Evolutionary conservation across 2,329 filamentous ascomycete genomes (phyloP).

Genomic region (Fusarium torreyae): DNA sequence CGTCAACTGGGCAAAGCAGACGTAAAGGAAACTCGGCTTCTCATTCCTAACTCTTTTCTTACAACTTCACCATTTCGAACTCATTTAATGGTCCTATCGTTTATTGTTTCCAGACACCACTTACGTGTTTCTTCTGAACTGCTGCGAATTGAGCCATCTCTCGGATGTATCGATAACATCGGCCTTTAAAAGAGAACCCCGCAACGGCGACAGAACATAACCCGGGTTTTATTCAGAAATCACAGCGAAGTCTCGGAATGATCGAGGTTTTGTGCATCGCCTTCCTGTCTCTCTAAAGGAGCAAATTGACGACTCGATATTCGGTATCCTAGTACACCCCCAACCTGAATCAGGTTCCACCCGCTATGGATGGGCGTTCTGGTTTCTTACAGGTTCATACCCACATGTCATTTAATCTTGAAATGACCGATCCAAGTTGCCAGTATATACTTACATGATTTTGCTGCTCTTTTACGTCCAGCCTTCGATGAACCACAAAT

Average conservation of each 20-base stretch:
- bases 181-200: conserved; percentile 14
- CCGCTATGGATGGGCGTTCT: background rate
- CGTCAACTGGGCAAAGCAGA: conserved; percentile 17
- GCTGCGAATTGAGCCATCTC: background rate
- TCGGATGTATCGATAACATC: conserved; percentile 2
- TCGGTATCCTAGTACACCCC: background rate
- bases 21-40: conserved; percentile 9
- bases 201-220: conserved; percentile 10
- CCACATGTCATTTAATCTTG: background rate
- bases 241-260: background rate
- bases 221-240: background rate
- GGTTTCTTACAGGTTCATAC: background rate
- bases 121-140: background rate
- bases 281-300: background rate
- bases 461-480: background rate
- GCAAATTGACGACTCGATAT: background rate
- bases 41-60: conserved; percentile 1
- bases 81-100: background rate
- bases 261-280: background rate
- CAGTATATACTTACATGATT: background rate
- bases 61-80: background rate
- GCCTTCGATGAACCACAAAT: background rate
- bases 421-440: background rate
- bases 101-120: background rate
- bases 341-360: background rate